Percentiles rank a stretch among this genome's conserved stretches.
Evolutionary conservation across 75 land plant species (phyloP).

Genomic region (Pinus albicaulis): DNA sequence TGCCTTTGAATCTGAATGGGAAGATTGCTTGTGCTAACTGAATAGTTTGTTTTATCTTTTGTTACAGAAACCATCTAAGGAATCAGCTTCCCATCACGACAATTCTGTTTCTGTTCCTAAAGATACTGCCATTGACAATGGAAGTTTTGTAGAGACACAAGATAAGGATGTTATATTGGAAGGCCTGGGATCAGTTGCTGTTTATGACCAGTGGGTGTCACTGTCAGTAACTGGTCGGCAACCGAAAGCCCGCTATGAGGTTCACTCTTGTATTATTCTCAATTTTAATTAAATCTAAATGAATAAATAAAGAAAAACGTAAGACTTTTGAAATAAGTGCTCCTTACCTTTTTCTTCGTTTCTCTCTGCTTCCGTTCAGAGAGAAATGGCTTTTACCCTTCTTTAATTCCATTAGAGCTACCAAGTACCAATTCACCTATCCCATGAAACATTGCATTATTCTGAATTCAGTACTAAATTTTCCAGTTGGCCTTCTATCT

Average conservation of each 20-base stretch:
- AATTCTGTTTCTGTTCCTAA: constrained; percentile 40
- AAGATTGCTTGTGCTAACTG: background rate
- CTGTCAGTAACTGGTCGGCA: constrained; percentile 80
- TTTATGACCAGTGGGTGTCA: constrained; percentile 81
- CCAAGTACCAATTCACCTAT: background rate
- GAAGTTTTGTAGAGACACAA: constrained; percentile 51
- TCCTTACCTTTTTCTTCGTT: background rate
- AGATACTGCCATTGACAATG: constrained; percentile 53
- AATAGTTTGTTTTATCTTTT: constrained; percentile 1
- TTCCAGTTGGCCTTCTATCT: background rate
- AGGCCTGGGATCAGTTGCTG: constrained; percentile 55
- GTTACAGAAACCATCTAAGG: constrained; percentile 30
- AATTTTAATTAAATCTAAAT: background rate
- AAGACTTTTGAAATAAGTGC: background rate
- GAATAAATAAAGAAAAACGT: background rate
- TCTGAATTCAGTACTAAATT: background rate
- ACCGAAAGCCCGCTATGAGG: constrained; percentile 91
- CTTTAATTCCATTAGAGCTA: background rate
- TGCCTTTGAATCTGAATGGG: background rate
- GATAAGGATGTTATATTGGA: constrained; percentile 72
- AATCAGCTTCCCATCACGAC: constrained; percentile 28
- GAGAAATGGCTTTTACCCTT: background rate
- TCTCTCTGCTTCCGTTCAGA: background rate
- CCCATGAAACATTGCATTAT: background rate
- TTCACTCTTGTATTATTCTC: constrained; percentile 10